A percentile compares a stretch with the other conserved stretches of the same genome.
These are phyloP conservation scores for Lachancea kluyveri DNA, from an alignment of 805 yeast species.

Conservation along the genomic window DNA sequence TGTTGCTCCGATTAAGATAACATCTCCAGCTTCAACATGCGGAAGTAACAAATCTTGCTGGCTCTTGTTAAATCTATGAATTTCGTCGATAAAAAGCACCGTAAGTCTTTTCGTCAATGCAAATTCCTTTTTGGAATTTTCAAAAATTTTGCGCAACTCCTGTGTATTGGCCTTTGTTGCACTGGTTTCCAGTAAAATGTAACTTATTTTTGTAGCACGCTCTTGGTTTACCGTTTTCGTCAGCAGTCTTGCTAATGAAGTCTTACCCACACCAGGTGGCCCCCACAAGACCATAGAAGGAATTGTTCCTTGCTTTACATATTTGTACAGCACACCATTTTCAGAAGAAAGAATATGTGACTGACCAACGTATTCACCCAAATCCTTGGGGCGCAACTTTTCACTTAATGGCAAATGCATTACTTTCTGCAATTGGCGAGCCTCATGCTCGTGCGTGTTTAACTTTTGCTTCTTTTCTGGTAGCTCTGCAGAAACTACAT, in stretches of 20 bases:
- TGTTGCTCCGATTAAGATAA: conserved; percentile 89
- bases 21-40: conserved; percentile 75
- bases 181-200: conserved; percentile 68
- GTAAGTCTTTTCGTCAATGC: conserved; percentile 45
- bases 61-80: conserved; percentile 76
- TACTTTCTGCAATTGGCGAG: conserved; percentile 22
- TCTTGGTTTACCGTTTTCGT: conserved; percentile 22
- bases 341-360: conserved; percentile 57
- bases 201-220: conserved; percentile 12
- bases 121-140: conserved; percentile 31
- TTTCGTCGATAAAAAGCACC: conserved; percentile 83
- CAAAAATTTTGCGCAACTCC: conserved; percentile 61
- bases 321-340: conserved; percentile 59
- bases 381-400: conserved; percentile 65
- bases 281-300: conserved; percentile 94
- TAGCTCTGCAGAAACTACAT: not conserved
- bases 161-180: conserved; percentile 60
- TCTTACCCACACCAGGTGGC: conserved; percentile 90
- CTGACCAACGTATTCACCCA: conserved; percentile 81
- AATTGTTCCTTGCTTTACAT: conserved; percentile 51
- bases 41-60: conserved; percentile 90
- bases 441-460: conserved; percentile 14
- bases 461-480: conserved; percentile 1
- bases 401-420: conserved; percentile 58
- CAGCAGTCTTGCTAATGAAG: conserved; percentile 66